Evolutionary conservation across 345 rosid genomes (phyloP), one percentile per base, ranked within the genome.

Genomic region (Odontarrhena argentea): DNA sequence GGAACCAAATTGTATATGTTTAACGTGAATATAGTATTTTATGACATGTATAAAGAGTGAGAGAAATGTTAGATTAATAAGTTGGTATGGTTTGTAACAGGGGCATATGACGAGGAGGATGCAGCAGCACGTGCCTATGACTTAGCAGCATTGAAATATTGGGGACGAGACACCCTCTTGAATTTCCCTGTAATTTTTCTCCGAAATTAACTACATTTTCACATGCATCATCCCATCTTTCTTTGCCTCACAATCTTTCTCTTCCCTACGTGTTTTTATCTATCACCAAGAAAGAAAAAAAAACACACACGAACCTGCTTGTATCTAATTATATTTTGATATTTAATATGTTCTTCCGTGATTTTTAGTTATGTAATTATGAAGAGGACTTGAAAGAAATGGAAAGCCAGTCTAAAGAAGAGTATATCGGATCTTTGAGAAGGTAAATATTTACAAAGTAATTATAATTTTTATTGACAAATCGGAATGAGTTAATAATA

Each of bases 61-160:
- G 28, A 24, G 1, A 7, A 40, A 40, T 40, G 40, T 7, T 50
- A 30, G 5, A 4, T 36, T 12, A 24, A 44, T 34, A 24, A 14
- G 37, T 38, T 14, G 18, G 32, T 40, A 32, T 64, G 60, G 65
- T 48, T 50, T 53, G 63, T 12, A 18, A 41, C 65, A 89, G 98
- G 98, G 18, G 97, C 97, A 44, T 90, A 93, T 69, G 96, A 93
- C 58, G 84, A 90, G 52, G 97, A 90, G 78, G 92, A 80, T 77
- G 87, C 92, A 7, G 98, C 97, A 0, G 98, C 97, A 69, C 98
- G 81, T 80, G 92, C 98, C 22, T 88, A 88, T 76, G 98, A 93
- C 82, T 80, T 93, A 78, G 97, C 98, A 35, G 98, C 98, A 73
- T 73, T 93, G 70, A 93, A 88, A 67, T 93, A 86, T 50, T 93